Evolutionary conservation across 1,284 basidiomycete genomes (phyloP).

Genomic region (Amylostereum areolatum): DNA sequence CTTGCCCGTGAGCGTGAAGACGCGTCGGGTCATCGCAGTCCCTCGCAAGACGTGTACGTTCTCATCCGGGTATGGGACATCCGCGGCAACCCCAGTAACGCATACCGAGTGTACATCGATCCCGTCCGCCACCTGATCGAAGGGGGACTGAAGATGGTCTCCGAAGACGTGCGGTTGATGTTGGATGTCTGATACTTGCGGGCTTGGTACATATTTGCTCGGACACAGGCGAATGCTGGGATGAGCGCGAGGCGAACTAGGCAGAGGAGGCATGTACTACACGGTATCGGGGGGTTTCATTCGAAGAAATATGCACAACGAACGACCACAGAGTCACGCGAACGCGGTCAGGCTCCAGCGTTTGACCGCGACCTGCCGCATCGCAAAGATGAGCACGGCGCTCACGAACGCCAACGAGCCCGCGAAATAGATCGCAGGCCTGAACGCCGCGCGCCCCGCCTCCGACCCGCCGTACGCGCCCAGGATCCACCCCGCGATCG

Average conservation of each 20-base stretch:
- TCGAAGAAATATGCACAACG: no score
- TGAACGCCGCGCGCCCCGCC: conserved; percentile 17
- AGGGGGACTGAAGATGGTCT: no score
- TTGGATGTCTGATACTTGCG: no score
- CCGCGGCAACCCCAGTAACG: no score
- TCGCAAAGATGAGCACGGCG: conserved; percentile 16
- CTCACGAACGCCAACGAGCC: conserved; percentile 21
- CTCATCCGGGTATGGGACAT: background rate
- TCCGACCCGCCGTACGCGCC: conserved; percentile 18
- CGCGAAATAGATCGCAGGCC: conserved; percentile 26
- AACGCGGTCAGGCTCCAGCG: conserved; percentile 5
- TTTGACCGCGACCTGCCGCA: conserved; percentile 7
- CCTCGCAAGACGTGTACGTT: background rate
- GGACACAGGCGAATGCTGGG: no score
- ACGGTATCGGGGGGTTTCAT: no score
- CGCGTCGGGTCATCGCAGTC: background rate
- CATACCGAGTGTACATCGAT: no score
- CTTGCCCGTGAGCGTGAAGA: background rate
- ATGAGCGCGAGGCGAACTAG: no score
- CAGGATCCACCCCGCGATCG: conserved; percentile 24
- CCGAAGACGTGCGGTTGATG: no score
- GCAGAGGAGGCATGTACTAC: no score
- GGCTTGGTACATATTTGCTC: no score
- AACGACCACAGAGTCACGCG: conserved; percentile 6
- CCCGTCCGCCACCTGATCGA: no score